These are phyloP conservation scores for Evansstolkia leycettana DNA, from an alignment of 495 filamentous ascomycete species.

Conservation along the genomic window DNA sequence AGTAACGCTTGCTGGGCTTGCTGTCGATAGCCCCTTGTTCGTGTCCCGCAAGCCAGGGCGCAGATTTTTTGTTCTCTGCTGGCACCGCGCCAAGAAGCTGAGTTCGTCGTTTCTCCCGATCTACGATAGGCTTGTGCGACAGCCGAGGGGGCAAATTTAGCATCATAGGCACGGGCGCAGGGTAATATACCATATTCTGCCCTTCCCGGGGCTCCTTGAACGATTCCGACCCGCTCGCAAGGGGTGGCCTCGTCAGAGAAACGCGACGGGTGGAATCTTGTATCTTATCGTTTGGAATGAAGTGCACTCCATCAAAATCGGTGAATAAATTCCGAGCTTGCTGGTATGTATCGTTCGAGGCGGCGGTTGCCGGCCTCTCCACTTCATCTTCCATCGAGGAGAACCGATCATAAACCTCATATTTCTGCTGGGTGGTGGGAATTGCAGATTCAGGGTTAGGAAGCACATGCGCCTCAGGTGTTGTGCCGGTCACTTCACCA, in stretches of 20 bases:
- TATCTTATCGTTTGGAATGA: constrained; percentile 34
- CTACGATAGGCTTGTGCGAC: constrained; percentile 54
- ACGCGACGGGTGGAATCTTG: constrained; percentile 19
- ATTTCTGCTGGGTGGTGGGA: constrained; percentile 10
- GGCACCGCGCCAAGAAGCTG: constrained; percentile 42
- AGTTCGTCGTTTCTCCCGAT: constrained; percentile 58
- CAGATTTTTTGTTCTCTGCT: constrained; percentile 33
- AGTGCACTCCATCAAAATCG: constrained; percentile 93
- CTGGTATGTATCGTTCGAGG: constrained; percentile 56
- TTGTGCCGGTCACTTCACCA: neutral
- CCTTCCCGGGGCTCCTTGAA: constrained; percentile 52
- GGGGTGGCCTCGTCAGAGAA: constrained; percentile 26
- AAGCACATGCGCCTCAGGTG: constrained; percentile 7
- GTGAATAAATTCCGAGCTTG: constrained; percentile 62
- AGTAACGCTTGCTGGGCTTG: constrained; percentile 24
- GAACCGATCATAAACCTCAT: constrained; percentile 11
- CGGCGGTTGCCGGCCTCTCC: constrained; percentile 34
- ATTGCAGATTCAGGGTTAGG: constrained; percentile 14
- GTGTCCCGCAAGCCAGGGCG: constrained; percentile 19
- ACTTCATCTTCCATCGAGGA: constrained; percentile 13
- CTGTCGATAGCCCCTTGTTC: constrained; percentile 10
- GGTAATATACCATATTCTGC: constrained; percentile 85
- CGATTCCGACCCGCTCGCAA: constrained; percentile 40
- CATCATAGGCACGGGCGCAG: constrained; percentile 86
- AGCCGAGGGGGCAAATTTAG: constrained; percentile 83